These are phyloP conservation scores for Umbilicaria muhlenbergii DNA, from an alignment of 495 filamentous ascomycete species.

Conservation along the genomic window DNA sequence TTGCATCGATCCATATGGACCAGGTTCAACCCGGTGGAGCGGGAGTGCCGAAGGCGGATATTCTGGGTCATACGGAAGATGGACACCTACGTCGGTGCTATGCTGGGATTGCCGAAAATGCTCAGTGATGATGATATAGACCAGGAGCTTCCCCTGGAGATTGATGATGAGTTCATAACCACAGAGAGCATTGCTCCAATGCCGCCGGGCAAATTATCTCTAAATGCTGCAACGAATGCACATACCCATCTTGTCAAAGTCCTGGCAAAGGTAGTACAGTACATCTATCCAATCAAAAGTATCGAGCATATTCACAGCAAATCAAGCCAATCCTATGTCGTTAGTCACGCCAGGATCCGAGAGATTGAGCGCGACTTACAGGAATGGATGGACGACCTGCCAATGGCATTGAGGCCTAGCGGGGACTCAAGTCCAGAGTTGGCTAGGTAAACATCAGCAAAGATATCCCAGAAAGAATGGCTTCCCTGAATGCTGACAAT, in stretches of 20 bases:
- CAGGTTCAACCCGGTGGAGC: constrained; percentile 71
- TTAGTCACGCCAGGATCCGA: constrained; percentile 75
- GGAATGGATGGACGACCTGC: constrained; percentile 68
- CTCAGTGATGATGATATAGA: constrained; percentile 83
- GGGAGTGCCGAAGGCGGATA: constrained; percentile 65
- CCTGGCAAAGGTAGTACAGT: constrained; percentile 69
- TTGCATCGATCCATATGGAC: constrained; percentile 65
- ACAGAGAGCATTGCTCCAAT: constrained; percentile 54
- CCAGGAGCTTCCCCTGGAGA: constrained; percentile 66
- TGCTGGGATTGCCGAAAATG: constrained; percentile 74
- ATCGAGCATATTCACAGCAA: constrained; percentile 33
- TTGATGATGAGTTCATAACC: constrained; percentile 91
- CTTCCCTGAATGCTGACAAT: constrained; percentile 9
- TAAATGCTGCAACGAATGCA: constrained; percentile 71
- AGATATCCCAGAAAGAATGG: neutral
- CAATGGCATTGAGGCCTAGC: constrained; percentile 56
- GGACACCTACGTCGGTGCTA: constrained; percentile 83
- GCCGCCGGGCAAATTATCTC: constrained; percentile 56
- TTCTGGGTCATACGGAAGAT: constrained; percentile 89
- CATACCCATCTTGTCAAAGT: constrained; percentile 67
- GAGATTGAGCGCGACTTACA: constrained; percentile 83
- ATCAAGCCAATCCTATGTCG: constrained; percentile 54
- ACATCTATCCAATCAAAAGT: constrained; percentile 78
- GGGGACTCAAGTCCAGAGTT: constrained; percentile 57
- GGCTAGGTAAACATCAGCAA: constrained; percentile 42